Percentiles rank a stretch among this genome's conserved stretches.
Evolutionary conservation across 305 asterid genomes (phyloP).

Genomic region (Stenogyne calaminthoides): DNA sequence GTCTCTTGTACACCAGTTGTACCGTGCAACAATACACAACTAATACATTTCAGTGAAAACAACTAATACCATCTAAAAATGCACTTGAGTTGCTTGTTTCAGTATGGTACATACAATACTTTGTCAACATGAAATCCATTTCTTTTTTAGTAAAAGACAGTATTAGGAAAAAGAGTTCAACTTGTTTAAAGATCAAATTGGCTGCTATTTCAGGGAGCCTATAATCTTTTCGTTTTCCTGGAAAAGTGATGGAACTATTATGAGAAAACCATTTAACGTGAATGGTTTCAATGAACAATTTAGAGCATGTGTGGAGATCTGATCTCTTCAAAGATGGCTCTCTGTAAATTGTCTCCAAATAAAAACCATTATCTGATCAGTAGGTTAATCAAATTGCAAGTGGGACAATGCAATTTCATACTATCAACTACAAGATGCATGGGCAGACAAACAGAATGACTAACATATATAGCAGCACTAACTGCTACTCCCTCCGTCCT

Average conservation of each 20-base stretch:
- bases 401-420: constrained; percentile 20
- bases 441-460: constrained; percentile 23
- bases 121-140: no score
- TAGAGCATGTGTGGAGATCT: constrained; percentile 31
- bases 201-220: no score
- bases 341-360: constrained; percentile 31
- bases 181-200: no score
- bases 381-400: constrained; percentile 10
- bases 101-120: no score
- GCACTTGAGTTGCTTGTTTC: no score
- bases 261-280: constrained; percentile 19
- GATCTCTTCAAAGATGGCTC: constrained; percentile 32
- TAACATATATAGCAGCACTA: neutral
- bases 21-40: no score
- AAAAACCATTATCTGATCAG: constrained; percentile 33
- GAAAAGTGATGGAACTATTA: neutral
- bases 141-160: no score
- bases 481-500: no score
- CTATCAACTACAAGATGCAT: neutral
- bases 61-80: no score
- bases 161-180: no score
- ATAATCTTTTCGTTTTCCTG: neutral
- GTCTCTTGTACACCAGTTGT: no score
- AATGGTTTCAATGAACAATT: constrained; percentile 31
- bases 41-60: no score